Conservation (phyloP, 2,329 filamentous ascomycete species). For the Apiospora malaysiana region DNA sequence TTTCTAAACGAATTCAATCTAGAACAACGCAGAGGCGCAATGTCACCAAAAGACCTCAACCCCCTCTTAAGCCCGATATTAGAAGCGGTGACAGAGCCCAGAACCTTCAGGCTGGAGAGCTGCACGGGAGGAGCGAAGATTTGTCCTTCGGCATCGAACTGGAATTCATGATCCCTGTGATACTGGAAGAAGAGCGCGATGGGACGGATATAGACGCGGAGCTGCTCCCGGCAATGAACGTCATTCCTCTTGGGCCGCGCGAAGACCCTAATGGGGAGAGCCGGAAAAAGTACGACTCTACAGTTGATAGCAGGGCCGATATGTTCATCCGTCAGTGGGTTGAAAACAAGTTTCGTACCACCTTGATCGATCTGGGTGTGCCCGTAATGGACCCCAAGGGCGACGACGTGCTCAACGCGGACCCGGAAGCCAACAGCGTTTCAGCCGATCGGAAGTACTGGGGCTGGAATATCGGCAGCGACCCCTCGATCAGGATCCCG, state of each 20-base stretch:
- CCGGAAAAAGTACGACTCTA: neutral
- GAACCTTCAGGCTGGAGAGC: neutral
- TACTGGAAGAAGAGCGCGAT: neutral
- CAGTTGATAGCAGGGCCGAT: neutral
- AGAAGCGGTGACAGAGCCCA: neutral
- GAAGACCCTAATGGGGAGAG: neutral
- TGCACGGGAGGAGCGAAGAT: neutral
- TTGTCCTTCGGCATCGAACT: slow-evolving; percentile 2
- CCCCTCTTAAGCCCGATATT: neutral
- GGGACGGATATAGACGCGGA: neutral
- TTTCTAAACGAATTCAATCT: too few species aligned
- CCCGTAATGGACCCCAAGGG: neutral
- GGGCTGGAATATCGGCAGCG: neutral
- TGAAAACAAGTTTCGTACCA: neutral
- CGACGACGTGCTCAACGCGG: neutral
- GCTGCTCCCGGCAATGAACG: neutral
- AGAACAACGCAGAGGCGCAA: neutral
- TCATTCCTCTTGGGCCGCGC: neutral
- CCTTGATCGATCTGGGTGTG: neutral
- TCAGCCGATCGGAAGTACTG: neutral
- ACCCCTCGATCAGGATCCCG: neutral
- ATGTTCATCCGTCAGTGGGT: neutral
- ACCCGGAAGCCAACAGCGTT: neutral
- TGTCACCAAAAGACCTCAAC: too few species aligned
- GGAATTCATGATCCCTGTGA: neutral